These are phyloP conservation scores for Bombardia bombarda DNA, from an alignment of 495 filamentous ascomycete species.

Conservation along the genomic window DNA sequence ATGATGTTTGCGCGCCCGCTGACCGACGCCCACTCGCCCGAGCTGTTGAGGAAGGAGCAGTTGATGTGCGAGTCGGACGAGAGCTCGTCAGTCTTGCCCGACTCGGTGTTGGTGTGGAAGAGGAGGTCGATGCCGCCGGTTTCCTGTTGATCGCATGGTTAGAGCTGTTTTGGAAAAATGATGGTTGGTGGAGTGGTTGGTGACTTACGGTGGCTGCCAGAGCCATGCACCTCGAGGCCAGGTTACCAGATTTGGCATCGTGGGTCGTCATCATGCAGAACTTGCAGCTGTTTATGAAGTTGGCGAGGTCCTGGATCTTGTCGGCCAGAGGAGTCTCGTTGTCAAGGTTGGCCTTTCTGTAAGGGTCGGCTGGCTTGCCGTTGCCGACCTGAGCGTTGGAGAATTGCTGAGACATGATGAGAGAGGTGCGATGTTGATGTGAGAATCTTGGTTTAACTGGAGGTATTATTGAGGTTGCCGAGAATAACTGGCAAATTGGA, in stretches of 20 bases:
- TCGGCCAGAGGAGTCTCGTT: constrained; percentile 55
- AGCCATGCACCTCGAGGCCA: constrained; percentile 85
- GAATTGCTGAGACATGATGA: too few relatives aligned
- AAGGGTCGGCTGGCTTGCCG: constrained; percentile 62
- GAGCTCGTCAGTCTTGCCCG: constrained; percentile 84
- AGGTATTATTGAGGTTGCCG: too few relatives aligned
- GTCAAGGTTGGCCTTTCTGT: constrained; percentile 64
- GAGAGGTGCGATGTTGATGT: too few relatives aligned
- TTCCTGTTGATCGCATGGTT: constrained; percentile 60
- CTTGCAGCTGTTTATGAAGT: constrained; percentile 62
- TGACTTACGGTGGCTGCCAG: constrained; percentile 65
- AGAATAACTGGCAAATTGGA: too few relatives aligned
- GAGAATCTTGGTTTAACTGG: too few relatives aligned
- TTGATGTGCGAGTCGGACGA: constrained; percentile 68
- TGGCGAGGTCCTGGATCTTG: constrained; percentile 68
- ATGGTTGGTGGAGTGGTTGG: too few relatives aligned
- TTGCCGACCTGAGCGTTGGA: constrained; percentile 56
- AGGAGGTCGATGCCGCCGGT: constrained; percentile 74
- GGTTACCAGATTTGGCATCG: constrained; percentile 44
- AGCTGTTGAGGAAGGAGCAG: constrained; percentile 72
- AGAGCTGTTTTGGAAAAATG: too few relatives aligned
- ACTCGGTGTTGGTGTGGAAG: constrained; percentile 92
- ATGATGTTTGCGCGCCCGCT: constrained; percentile 62
- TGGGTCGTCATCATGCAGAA: constrained; percentile 72
- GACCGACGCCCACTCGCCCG: constrained; percentile 70